These are phyloP conservation scores for Dendrobium nobile DNA, from an alignment of 106 monocot species.

Conservation along the genomic window DNA sequence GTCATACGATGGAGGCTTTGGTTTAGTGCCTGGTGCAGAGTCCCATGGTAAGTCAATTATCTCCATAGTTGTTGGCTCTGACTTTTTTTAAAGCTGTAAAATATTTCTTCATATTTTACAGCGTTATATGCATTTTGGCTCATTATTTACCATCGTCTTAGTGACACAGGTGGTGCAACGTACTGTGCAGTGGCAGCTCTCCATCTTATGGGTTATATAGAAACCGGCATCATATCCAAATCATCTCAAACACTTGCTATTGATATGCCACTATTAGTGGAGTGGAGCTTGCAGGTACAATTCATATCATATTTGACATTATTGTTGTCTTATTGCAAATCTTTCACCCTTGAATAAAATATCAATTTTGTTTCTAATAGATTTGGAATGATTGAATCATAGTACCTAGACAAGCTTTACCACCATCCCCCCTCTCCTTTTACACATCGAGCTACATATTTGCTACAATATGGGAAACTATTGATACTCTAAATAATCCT, in stretches of 20 bases:
- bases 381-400: too few relatives aligned
- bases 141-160: constrained; percentile 28
- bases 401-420: too few relatives aligned
- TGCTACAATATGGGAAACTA: too few relatives aligned
- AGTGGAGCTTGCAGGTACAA: constrained; percentile 83
- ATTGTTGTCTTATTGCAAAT: neutral
- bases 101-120: neutral
- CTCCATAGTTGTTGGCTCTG: neutral
- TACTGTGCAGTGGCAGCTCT: constrained; percentile 93
- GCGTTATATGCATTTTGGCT: neutral
- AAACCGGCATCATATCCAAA: constrained; percentile 21
- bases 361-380: too few relatives aligned
- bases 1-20: constrained; percentile 99
- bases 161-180: constrained; percentile 89
- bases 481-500: too few relatives aligned
- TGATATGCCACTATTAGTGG: constrained; percentile 49
- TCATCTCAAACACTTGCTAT: constrained; percentile 18
- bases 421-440: too few relatives aligned
- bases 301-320: neutral
- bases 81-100: neutral
- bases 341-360: neutral
- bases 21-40: constrained; percentile 87
- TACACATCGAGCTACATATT: too few relatives aligned
- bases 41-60: constrained; percentile 82
- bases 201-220: constrained; percentile 73